These are phyloP conservation scores for Colletotrichum sp. DNA, from an alignment of 2,329 filamentous ascomycete genomes.

Conservation along the genomic window DNA sequence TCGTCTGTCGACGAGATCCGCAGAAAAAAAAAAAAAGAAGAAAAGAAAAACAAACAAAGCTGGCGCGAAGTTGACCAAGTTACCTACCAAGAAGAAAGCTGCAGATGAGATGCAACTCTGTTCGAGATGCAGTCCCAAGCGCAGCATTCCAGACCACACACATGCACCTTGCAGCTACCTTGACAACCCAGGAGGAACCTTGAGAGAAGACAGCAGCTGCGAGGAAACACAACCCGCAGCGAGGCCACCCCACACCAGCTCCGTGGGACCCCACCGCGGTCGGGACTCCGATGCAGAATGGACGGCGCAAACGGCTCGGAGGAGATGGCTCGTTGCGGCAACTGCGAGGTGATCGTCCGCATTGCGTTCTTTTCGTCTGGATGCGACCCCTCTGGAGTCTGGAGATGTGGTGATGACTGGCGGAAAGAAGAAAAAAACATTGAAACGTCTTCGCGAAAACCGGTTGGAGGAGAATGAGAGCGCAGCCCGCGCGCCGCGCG, in stretches of 20 bases:
- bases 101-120: neutral
- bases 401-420: neutral
- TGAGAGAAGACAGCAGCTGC: neutral
- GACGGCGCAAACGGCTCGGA: constrained; percentile 8
- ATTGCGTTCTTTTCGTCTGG: neutral
- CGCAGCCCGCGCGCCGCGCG: neutral
- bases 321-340: constrained; percentile 7
- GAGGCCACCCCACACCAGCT: neutral
- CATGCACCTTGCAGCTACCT: neutral
- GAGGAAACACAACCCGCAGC: neutral
- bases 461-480: neutral
- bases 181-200: neutral
- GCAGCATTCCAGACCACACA: neutral
- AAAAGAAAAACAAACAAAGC: neutral
- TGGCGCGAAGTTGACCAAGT: neutral
- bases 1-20: neutral
- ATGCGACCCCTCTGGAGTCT: neutral
- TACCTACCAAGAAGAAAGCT: neutral
- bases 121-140: neutral
- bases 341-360: neutral
- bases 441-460: neutral
- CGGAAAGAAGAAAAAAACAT: neutral
- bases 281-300: neutral
- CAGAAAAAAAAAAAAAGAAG: neutral
- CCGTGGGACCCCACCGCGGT: neutral